phyloP scores from a whole-genome alignment of 176 grass and related monocot genomes.

The Pontederia crassipes region DNA sequence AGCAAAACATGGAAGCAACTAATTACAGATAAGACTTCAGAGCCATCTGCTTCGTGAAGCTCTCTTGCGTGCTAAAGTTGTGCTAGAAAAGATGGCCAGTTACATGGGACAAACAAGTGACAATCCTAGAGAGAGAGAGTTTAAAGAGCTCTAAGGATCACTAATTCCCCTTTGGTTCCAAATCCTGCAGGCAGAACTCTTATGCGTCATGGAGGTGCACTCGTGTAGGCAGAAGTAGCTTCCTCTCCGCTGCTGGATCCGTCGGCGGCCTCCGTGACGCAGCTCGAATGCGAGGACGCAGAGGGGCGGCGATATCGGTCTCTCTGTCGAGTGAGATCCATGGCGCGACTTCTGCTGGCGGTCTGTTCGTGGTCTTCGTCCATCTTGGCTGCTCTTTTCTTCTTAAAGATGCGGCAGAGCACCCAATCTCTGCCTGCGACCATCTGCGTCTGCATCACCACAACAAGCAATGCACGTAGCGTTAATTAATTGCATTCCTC shows the following conservation, averaged over 20 bases:
- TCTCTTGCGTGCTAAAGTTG: neutral
- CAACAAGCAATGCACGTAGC: neutral
- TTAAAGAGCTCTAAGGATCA: neutral
- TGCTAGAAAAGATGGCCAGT: neutral
- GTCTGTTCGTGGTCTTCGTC: neutral
- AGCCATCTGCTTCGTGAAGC: neutral
- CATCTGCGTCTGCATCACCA: conserved; percentile 8
- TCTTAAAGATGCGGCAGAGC: conserved; percentile 28
- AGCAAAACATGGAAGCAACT: neutral
- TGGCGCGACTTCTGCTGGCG: neutral
- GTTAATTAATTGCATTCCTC: too few relatives aligned
- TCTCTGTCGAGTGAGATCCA: conserved; percentile 6
- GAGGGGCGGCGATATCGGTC: neutral
- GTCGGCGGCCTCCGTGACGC: conserved; percentile 11
- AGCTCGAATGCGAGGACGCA: conserved; percentile 9
- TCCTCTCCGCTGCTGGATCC: conserved; percentile 16
- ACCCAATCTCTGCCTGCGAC: conserved; percentile 4
- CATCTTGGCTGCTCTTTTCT: conserved; percentile 10
- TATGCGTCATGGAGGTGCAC: conserved; percentile 2
- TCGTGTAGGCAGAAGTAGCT: neutral
- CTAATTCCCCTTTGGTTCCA: conserved; percentile 3
- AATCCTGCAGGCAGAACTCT: too few relatives aligned
- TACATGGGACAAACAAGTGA: neutral
- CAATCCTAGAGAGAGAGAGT: neutral
- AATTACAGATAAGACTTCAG: neutral